A percentile compares a stretch with the other conserved stretches of the same genome.
Evolutionary conservation across 1,284 basidiomycete genomes (phyloP).

Genomic region (Austroboletus olivaceoglutinosus): DNA sequence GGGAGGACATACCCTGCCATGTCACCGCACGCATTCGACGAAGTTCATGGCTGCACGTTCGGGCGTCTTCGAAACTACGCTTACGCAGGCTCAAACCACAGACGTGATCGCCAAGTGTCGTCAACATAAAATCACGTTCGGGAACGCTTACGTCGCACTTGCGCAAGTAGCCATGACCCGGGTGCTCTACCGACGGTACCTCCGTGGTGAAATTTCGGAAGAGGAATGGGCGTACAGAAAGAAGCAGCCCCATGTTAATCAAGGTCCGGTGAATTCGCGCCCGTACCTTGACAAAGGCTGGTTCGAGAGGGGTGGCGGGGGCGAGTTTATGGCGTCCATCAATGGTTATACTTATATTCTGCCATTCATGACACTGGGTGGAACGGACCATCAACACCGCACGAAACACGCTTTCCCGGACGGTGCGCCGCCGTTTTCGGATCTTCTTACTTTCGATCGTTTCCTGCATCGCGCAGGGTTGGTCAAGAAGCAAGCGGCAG

Average conservation of each 20-base stretch:
- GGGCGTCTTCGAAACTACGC: constrained; percentile 20
- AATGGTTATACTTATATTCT: neutral
- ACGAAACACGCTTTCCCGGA: constrained; percentile 23
- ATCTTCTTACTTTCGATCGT: constrained; percentile 43
- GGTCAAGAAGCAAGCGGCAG: constrained; percentile 38
- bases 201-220: constrained; percentile 45
- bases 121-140: constrained; percentile 46
- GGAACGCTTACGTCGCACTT: constrained; percentile 48
- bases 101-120: constrained; percentile 41
- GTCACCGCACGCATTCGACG: constrained; percentile 40
- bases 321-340: neutral
- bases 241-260: constrained; percentile 47
- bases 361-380: neutral
- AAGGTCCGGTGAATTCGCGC: constrained; percentile 45
- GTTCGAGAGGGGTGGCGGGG: constrained; percentile 43
- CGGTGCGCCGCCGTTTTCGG: constrained; percentile 38
- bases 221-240: constrained; percentile 55
- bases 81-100: constrained; percentile 30
- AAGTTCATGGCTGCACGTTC: constrained; percentile 41
- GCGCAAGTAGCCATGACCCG: constrained; percentile 55
- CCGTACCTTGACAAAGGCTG: constrained; percentile 52
- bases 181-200: constrained; percentile 46
- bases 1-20: constrained; percentile 59
- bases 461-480: constrained; percentile 45
- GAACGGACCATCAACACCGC: neutral